Evolutionary conservation across 2,329 filamentous ascomycete genomes (phyloP), one percentile per base, ranked within the genome.

Genomic region (Fusarium albidum): DNA sequence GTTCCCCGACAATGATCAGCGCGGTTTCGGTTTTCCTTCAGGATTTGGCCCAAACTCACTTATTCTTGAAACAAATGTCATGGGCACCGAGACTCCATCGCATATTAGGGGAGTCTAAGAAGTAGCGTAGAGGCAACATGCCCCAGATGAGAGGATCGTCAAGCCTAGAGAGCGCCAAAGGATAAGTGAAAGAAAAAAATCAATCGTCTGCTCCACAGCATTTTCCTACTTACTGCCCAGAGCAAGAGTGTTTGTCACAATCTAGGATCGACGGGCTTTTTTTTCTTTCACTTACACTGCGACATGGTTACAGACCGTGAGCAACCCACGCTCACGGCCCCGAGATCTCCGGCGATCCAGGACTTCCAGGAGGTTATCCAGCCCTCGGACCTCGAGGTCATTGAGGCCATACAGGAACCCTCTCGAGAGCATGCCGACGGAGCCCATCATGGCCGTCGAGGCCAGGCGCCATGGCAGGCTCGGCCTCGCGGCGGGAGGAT

Each of bases 91-190:
- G 82, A 9, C 88, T 86, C 92, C 93, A 98, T 71, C 95, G 86
- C 68, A 92, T 81, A 69, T 93, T 95, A 49, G 82, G 79, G 15
- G 90, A 85, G 53, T 87, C 85, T 67, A 90, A 86, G 60, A 84
- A 78, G 69, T 95, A 91, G 42, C 83, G 81, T 38, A 91, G 73
- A 1, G 95, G 95, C 5, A 99, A 77, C 29, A 92, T 85, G 14
- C 94, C 95, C 94, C 94, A 99, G 64, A 97, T 87, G 52, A 98
- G 76, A 21, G 95, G 95, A 76, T 99, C 95, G 75, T 99, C 95
- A 65, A 98, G 77, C 53, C 94, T 97, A 71, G n/a, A 12, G 13
- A 12, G 28, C 7, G 21, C 21, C 21, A 21, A 53, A n/a, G n/a
- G n/a, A n/a, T n/a, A n/a, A n/a, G n/a, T n/a, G n/a, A n/a, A n/a